Percentiles rank a stretch among this genome's conserved stretches.
phyloP scores from a whole-genome alignment of 2,329 filamentous ascomycete species.

The Calonectria ilicicola region DNA sequence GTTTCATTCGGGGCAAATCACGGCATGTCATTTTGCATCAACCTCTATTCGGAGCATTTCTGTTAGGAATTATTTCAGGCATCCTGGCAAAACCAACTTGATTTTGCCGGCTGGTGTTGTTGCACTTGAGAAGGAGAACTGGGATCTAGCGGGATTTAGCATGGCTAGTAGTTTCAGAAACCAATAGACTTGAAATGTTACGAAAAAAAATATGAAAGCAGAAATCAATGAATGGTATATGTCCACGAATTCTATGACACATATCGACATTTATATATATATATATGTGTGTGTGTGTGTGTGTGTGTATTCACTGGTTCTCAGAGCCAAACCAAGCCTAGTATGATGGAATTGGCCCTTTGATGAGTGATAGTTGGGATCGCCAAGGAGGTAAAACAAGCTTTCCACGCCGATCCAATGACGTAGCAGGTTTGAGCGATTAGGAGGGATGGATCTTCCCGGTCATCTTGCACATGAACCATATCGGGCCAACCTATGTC shows the following conservation, averaged over 20 bases:
- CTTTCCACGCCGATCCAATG: neutral
- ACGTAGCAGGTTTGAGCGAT: conserved; percentile 15
- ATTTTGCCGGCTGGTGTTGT: conserved; percentile 34
- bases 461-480: conserved; percentile 1
- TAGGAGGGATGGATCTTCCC: conserved; percentile 10
- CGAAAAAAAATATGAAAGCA: no score
- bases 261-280: no score
- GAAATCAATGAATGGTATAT: neutral
- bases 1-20: conserved; percentile 25
- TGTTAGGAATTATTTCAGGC: conserved; percentile 14
- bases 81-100: conserved; percentile 37
- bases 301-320: neutral
- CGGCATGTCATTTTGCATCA: conserved; percentile 7
- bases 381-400: neutral
- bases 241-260: no score
- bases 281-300: no score
- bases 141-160: conserved; percentile 31
- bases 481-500: neutral
- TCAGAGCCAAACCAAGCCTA: neutral
- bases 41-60: neutral
- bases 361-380: no score
- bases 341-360: neutral
- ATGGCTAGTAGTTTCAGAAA: conserved; percentile 28
- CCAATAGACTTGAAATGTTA: conserved; percentile 28
- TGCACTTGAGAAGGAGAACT: conserved; percentile 28